phyloP scores from a whole-genome alignment of 345 rosid genomes.

The Hibiscus syriacus region DNA sequence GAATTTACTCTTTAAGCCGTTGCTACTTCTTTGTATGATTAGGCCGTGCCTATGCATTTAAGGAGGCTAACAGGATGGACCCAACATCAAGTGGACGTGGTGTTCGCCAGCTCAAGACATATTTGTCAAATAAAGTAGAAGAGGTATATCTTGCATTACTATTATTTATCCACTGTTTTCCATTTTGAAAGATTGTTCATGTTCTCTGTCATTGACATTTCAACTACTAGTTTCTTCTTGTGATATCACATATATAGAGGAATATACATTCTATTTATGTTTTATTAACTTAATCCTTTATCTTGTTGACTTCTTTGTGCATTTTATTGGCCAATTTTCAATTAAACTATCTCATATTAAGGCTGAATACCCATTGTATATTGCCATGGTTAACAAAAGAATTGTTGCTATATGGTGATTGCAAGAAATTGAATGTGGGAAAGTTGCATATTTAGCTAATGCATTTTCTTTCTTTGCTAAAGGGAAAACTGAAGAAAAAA shows the following conservation, averaged over 20 bases:
- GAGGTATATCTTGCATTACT: slow-evolving; percentile 37
- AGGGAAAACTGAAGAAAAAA: background rate
- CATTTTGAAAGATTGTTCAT: background rate
- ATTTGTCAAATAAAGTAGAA: slow-evolving; percentile 65
- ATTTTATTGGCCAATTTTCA: background rate
- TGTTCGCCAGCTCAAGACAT: slow-evolving; percentile 93
- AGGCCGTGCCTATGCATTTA: slow-evolving; percentile 93
- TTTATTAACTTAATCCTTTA: background rate
- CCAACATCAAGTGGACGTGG: slow-evolving; percentile 68
- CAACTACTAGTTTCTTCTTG: background rate
- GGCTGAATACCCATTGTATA: background rate
- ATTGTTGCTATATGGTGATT: background rate
- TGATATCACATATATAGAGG: background rate
- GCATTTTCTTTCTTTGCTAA: background rate
- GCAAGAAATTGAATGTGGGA: background rate
- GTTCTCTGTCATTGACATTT: background rate
- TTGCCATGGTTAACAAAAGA: background rate
- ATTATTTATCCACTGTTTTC: background rate
- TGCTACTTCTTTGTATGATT: slow-evolving; percentile 10
- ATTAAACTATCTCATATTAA: background rate
- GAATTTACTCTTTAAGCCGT: background rate
- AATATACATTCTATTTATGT: background rate
- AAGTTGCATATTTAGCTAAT: background rate
- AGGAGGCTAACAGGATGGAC: slow-evolving; percentile 72
- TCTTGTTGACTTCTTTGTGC: background rate